Evolutionary conservation across 352 stramenopile genomes (phyloP), one percentile per base, ranked within the genome.

Genomic region (Globisporangium solare): DNA sequence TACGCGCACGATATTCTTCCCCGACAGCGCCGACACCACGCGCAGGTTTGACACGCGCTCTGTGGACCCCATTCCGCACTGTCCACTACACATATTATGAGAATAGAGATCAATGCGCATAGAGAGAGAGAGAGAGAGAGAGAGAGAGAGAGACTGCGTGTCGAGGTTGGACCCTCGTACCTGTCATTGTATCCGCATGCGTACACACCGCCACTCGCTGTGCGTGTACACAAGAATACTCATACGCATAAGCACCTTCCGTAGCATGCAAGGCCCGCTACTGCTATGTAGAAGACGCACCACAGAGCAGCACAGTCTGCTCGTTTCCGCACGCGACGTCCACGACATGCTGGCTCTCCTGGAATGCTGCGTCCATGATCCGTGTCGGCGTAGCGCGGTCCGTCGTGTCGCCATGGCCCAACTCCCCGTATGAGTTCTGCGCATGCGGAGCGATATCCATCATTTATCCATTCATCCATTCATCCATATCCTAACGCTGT

Each of bases 161-260:
- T 35, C 42, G 42, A 24, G 35, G 42, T 47, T 6, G 24, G 5
- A 27, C 24, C 13, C 15, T 37, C 61, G 3, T 21, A 88, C 79
- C 75, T 97, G 70, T 97, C 91, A 51, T 98, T 98, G 73, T 97
- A 97, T 22, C 92, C 92, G 42, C 84, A 94, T 13, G 86, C 78
- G 61, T 86, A 96, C 17, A 97, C 78, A 41, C 94, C 67, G 21
- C 92, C 91, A 56, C 78, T 75, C 18, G 72, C 67, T 84, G 41
- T 37, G 31, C 12, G 14, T 47, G 10, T 31, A 47, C 20, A 39
- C 15, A 15, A 41, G 21, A 22, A 35, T 1, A 31, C 24, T 31
- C 14, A 20, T 20, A 54, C 10, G 20, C 7, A 39, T 27, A 27
- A 27, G 18, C 37, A 39, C 12, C 42, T 47, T n/a, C 18, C 17